Evolutionary conservation across 768 basidiomycete genomes (phyloP), one percentile per base, ranked within the genome.

Genomic region (Mycena filopes): DNA sequence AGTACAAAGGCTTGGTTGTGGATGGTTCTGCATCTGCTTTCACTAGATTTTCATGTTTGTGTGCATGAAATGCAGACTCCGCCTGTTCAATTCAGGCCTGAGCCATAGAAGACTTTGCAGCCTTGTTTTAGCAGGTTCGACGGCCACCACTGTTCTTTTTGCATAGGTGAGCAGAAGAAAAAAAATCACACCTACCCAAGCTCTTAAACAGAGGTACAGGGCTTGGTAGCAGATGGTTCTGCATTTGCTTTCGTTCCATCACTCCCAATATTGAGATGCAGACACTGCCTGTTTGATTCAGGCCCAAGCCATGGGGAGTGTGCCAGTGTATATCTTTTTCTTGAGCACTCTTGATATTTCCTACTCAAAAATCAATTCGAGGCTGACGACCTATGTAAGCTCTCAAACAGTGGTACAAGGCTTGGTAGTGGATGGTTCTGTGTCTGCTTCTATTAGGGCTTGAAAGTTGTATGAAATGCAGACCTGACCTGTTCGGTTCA

Each of bases 1-100:
- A n/a, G n/a, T n/a, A n/a, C n/a, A n/a, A n/a, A n/a, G 50, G 59
- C 59, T 63, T 40, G 45, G 47, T 55, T 9, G 53, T 41, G 40
- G 61, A 31, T 2, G 61, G 61, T n/a, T 43, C 61, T 31, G 41
- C 54, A 50, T 40, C 54, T 50, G 25, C 53, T 25, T 40, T 48
- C 51, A 23, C 11, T 60, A 40, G 10, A 10, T n/a, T 8, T 26
- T 4, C 20, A 29, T 28, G 2, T 42, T 4, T 4, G 5, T 4
- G 4, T 8, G 29, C 11, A 3, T 8, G 20, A 21, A 29, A 23
- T 18, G 57, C 21, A 53, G 31, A 53, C 23, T 2, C 2, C 1
- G 49, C 59, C 49, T 60, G 59, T 60, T 60, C 59, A 31, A 50
- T 18, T 50, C 48, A 50, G 31, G 26, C 48, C 48, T 6, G 48